Evolutionary conservation across 2,329 filamentous ascomycete genomes (phyloP).

Genomic region (Alternaria conjuncta): DNA sequence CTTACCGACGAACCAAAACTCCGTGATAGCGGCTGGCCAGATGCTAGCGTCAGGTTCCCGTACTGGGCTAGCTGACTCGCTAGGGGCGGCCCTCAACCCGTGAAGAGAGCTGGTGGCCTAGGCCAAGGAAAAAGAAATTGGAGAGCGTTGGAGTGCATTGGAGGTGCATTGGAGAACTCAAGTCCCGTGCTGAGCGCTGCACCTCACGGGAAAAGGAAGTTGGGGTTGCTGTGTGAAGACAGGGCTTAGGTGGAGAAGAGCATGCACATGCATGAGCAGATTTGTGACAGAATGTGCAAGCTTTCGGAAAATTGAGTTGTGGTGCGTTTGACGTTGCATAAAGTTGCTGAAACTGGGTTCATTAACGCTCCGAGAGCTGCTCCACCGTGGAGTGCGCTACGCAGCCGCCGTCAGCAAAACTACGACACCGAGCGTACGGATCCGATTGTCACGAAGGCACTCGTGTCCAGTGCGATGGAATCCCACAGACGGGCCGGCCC

Average conservation of each 20-base stretch:
- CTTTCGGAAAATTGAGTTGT: not conserved
- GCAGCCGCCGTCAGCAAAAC: not conserved
- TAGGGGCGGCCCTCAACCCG: not conserved
- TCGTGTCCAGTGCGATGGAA: conserved; percentile 7
- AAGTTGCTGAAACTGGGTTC: not conserved
- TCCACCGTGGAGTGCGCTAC: conserved; percentile 1
- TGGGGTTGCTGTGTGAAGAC: not conserved
- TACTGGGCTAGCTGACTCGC: conserved; percentile 5
- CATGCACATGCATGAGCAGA: not conserved
- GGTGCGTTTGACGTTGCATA: not conserved
- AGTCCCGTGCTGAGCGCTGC: not conserved
- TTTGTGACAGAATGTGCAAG: not conserved
- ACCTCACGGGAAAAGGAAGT: not conserved
- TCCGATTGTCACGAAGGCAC: not conserved
- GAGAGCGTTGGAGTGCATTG: not conserved
- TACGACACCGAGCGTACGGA: not conserved
- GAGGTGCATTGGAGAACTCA: conserved; percentile 2
- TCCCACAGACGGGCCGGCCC: conserved; percentile 7
- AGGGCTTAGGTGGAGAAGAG: not conserved
- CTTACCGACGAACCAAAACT: conserved; percentile 7
- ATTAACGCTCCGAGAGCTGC: not conserved
- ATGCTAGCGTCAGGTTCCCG: not conserved
- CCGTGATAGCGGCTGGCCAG: conserved; percentile 2
- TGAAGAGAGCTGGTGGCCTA: not conserved
- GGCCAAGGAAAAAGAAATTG: not conserved